These are phyloP conservation scores for Abortiporus biennis DNA, from an alignment of 1,284 basidiomycete genomes.

Conservation along the genomic window DNA sequence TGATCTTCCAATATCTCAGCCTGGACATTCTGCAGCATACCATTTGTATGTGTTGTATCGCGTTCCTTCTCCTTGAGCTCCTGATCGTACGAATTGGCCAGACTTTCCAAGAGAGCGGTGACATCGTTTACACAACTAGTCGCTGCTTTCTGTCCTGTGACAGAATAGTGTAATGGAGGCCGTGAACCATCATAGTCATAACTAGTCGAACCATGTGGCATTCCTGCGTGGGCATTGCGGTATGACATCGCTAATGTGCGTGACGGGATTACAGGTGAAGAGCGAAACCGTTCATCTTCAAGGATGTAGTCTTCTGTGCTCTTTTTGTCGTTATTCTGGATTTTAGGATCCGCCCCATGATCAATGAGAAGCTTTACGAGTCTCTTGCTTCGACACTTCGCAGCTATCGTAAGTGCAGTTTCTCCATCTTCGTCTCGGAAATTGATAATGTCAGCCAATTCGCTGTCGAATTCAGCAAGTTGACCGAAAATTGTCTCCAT, in stretches of 20 bases:
- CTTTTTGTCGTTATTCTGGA: conserved; percentile 93
- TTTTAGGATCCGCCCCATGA: conserved; percentile 95
- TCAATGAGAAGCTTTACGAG: conserved; percentile 95
- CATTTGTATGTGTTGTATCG: conserved; percentile 88
- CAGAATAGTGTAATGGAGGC: conserved; percentile 79
- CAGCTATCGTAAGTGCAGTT: conserved; percentile 95
- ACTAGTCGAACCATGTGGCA: conserved; percentile 40
- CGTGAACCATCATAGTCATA: conserved; percentile 22
- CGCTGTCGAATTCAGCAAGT: conserved; percentile 92
- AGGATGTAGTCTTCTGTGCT: conserved; percentile 98
- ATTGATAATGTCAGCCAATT: conserved; percentile 97
- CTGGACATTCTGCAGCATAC: conserved; percentile 83
- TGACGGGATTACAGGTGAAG: conserved; percentile 77
- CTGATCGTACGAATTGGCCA: conserved; percentile 91
- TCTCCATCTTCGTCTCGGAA: conserved; percentile 99
- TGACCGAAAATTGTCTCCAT: conserved; percentile 94
- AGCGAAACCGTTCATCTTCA: conserved; percentile 96
- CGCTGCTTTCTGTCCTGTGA: conserved; percentile 83
- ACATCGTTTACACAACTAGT: conserved; percentile 84
- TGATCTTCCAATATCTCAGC: conserved; percentile 89
- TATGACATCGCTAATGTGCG: conserved; percentile 60
- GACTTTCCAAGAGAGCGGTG: conserved; percentile 80
- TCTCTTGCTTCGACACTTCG: conserved; percentile 93
- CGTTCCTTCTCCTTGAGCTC: conserved; percentile 91
- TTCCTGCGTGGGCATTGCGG: conserved; percentile 57